Base-by-base conservation (phyloP, 306 rosid species). In the Benincasa hispida region DNA sequence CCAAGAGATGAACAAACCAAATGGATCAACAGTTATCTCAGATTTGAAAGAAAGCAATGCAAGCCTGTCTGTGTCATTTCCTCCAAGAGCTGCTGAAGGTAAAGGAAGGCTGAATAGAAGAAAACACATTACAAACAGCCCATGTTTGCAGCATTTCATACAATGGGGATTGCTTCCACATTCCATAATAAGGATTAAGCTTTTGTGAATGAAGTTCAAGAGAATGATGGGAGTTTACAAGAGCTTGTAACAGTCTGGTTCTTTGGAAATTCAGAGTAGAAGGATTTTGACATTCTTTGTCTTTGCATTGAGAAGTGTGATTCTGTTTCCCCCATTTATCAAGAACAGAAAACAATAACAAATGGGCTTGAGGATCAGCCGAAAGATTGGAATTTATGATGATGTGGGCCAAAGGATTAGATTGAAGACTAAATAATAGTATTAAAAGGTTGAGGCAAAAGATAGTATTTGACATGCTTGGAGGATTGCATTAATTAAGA, bases 21-120 rank as follows among this genome's bases (percentile, higher is more conserved):
- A 54, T 1, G 41, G 76, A 51, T 80, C 81, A 4, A 28, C 55
- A 15, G n/a, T 55, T 17, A 81, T 21, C 56, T 66, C 32, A 30
- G 63, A 62, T 74, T 80, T 83, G 56, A 83, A 42, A 25, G 80
- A 69, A 35, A 83, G 81, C 79, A 80, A 76, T 5, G 82, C 37
- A 5, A 67, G 50, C 18, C 5, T 70, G 67, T 79, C 78, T 30
- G 56, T 55, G 3, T 76, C 74, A 17, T 76, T 70, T 22, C 50
- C 74, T 45, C 65, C 80, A 19, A 54, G 24, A 22, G 62, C 62
- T 51, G 60, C 77, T 54, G 50, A 74, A 3, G 74, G 14, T 3
- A 48, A 72, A 72, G 39, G 60, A 47, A 25, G 42, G 21, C 15
- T 48, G 37, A 50, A 37, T 45, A 48, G 27, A 72, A 47, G 42